Conservation (phyloP, 257 asterid genomes). For the Jasminum sambac region DNA sequence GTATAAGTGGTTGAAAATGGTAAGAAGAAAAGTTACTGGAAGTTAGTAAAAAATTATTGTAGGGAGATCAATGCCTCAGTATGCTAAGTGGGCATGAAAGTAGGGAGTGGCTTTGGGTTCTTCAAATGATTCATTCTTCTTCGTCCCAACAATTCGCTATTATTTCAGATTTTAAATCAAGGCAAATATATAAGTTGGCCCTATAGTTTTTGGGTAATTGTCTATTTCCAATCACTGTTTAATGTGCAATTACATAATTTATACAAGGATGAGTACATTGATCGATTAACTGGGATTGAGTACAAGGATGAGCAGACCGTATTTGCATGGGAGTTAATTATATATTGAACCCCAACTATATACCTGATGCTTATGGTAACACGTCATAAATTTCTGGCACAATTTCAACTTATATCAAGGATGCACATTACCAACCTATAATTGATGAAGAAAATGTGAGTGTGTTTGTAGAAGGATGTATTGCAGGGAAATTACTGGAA, state of each 20-base stretch:
- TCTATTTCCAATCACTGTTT: neutral
- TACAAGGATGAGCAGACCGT: conserved; percentile 90
- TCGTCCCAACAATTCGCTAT: conserved; percentile 84
- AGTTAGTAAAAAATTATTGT: too few relatives aligned
- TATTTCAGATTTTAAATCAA: conserved; percentile 83
- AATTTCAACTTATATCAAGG: neutral
- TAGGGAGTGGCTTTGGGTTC: conserved; percentile 92
- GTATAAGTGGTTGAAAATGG: too few relatives aligned
- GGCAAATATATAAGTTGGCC: conserved; percentile 47
- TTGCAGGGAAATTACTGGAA: too few relatives aligned
- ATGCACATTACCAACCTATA: neutral
- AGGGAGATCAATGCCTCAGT: too few relatives aligned
- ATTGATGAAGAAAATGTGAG: too few relatives aligned
- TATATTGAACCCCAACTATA: conserved; percentile 87
- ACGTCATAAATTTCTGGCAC: conserved; percentile 34
- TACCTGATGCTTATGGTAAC: conserved; percentile 88
- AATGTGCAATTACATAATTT: neutral
- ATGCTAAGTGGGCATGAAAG: conserved; percentile 99
- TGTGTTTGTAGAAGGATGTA: too few relatives aligned
- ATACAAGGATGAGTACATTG: conserved; percentile 76
- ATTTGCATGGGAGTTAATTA: conserved; percentile 89
- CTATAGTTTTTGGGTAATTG: neutral
- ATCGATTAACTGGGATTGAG: conserved; percentile 80
- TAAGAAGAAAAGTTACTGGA: too few relatives aligned
- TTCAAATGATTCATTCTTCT: conserved; percentile 95